Conservation (phyloP, 2,329 filamentous ascomycete species). For the Aspergillus neotritici region DNA sequence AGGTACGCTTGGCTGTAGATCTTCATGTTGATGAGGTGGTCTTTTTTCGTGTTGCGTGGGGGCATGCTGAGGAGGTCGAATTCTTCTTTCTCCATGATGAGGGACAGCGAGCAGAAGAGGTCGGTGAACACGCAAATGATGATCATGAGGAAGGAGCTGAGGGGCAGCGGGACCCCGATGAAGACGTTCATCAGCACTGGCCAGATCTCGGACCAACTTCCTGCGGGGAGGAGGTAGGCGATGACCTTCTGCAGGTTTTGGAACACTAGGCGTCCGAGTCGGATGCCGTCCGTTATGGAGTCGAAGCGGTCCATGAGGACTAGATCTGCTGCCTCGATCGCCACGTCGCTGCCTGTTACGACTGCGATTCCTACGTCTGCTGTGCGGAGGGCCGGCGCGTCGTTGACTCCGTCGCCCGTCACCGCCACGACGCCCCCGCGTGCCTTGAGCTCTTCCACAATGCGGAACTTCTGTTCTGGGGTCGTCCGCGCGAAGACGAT, state of each 20-base stretch:
- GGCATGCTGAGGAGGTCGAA: slow-evolving; percentile 49
- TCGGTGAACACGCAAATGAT: slow-evolving; percentile 55
- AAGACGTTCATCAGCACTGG: slow-evolving; percentile 53
- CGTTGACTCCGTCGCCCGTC: slow-evolving; percentile 35
- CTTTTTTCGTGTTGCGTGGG: slow-evolving; percentile 46
- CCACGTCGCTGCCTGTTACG: slow-evolving; percentile 37
- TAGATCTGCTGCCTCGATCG: slow-evolving; percentile 37
- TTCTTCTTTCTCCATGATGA: slow-evolving; percentile 54
- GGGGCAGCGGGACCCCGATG: slow-evolving; percentile 49
- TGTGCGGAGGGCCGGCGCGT: slow-evolving; percentile 29
- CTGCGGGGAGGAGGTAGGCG: slow-evolving; percentile 46
- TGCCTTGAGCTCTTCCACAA: slow-evolving; percentile 37
- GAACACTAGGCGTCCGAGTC: slow-evolving; percentile 30
- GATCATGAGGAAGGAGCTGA: slow-evolving; percentile 54
- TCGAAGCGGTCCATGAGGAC: slow-evolving; percentile 33
- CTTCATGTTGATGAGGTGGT: slow-evolving; percentile 49
- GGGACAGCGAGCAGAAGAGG: slow-evolving; percentile 46
- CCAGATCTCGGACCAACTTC: slow-evolving; percentile 54
- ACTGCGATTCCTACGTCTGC: slow-evolving; percentile 33
- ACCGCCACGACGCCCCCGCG: slow-evolving; percentile 39
- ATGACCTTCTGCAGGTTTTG: slow-evolving; percentile 37
- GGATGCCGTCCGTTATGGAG: slow-evolving; percentile 30
- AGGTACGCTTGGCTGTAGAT: slow-evolving; percentile 51
- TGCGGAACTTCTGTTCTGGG: slow-evolving; percentile 41
- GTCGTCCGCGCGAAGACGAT: slow-evolving; percentile 43